phyloP scores from a whole-genome alignment of 2,329 filamentous ascomycete species.

The Pseudogymnoascus sp. region DNA sequence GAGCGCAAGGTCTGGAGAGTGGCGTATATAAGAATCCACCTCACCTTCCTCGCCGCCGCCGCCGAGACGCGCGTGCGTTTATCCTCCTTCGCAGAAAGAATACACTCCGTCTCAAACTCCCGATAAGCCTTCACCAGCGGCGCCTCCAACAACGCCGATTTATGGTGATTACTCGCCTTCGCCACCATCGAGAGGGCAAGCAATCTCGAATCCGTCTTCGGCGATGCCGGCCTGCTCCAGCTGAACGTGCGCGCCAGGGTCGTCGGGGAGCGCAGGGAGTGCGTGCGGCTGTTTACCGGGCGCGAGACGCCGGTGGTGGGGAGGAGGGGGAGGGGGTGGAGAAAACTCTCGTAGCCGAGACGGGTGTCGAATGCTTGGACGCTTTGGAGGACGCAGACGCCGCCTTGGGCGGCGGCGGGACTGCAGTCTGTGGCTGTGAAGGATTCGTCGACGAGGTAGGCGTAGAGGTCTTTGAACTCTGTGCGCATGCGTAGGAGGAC shows the following conservation, averaged over 20 bases:
- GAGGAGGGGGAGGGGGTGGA: conserved; percentile 58
- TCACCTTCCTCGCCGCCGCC: conserved; percentile 64
- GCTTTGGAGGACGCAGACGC: conserved; percentile 62
- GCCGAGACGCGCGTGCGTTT: conserved; percentile 46
- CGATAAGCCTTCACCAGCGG: conserved; percentile 60
- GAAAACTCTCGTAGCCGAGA: conserved; percentile 51
- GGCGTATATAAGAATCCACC: conserved; percentile 71
- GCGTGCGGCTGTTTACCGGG: background rate
- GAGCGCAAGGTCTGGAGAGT: conserved; percentile 64
- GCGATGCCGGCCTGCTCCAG: conserved; percentile 29
- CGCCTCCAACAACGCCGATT: conserved; percentile 31
- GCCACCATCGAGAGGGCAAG: conserved; percentile 44
- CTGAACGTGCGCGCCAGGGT: conserved; percentile 24
- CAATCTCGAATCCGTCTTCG: conserved; percentile 41
- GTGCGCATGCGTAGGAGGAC: conserved; percentile 54
- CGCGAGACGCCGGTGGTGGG: conserved; percentile 34
- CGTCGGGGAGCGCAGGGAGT: conserved; percentile 8
- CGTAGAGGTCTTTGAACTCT: conserved; percentile 65
- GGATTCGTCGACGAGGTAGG: conserved; percentile 58
- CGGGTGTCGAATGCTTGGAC: conserved; percentile 58
- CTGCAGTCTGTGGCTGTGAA: conserved; percentile 38
- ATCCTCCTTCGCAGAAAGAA: conserved; percentile 44
- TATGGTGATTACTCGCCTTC: conserved; percentile 39
- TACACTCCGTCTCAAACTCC: conserved; percentile 57
- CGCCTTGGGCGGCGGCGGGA: conserved; percentile 51